Evolutionary conservation across 176 grass and related monocot genomes (phyloP).

Genomic region (Luzula sylvatica): DNA sequence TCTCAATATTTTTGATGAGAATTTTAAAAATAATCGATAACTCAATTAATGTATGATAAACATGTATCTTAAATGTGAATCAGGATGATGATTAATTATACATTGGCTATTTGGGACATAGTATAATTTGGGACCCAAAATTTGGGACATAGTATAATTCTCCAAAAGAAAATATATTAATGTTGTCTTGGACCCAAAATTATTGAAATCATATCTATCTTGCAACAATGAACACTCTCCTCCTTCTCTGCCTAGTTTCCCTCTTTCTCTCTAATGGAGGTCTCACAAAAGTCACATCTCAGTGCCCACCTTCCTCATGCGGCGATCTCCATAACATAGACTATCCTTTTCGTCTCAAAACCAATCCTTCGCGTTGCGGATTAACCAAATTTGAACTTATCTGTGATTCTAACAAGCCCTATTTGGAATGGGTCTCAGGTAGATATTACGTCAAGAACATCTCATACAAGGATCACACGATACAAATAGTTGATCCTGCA

Average conservation of each 20-base stretch:
- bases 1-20: too few species aligned
- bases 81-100: too few species aligned
- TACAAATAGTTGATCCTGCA: conserved; percentile 8
- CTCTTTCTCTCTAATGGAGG: conserved; percentile 5
- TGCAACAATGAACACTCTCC: neutral
- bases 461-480: neutral
- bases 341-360: conserved; percentile 11
- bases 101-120: too few species aligned
- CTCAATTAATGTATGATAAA: too few species aligned
- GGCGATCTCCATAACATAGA: neutral
- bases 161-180: neutral
- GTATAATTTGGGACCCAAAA: too few species aligned
- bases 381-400: neutral
- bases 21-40: too few species aligned
- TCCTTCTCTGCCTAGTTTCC: neutral
- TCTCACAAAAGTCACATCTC: neutral
- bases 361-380: conserved; percentile 21
- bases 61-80: too few species aligned
- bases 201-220: neutral
- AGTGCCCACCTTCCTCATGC: conserved; percentile 27
- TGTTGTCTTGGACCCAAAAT: neutral
- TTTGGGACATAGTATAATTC: too few species aligned
- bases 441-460: conserved; percentile 24
- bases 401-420: conserved; percentile 17
- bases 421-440: conserved; percentile 9